A percentile compares a stretch with the other conserved stretches of the same genome.
Conservation (phyloP, 73 alveolate genomes). For the Loxodes magnus region DNA sequence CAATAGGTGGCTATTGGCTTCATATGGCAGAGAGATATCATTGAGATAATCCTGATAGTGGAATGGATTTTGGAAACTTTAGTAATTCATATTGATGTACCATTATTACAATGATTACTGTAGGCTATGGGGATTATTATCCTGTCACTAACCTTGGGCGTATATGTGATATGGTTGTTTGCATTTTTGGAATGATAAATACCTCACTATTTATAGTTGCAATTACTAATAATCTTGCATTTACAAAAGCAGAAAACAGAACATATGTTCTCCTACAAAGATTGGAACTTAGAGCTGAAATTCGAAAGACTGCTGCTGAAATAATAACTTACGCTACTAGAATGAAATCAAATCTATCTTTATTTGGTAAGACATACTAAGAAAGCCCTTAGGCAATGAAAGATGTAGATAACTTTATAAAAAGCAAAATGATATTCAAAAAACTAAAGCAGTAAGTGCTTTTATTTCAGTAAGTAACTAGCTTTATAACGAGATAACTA, state of each 20-base stretch:
- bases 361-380: too few relatives aligned
- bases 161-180: constrained; percentile 26
- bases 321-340: too few relatives aligned
- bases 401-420: too few relatives aligned
- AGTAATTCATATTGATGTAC: constrained; percentile 38
- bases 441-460: too few relatives aligned
- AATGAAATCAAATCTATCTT: too few relatives aligned
- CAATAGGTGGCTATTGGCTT: too few relatives aligned
- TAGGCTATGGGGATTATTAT: constrained; percentile 55
- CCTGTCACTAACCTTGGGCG: constrained; percentile 48
- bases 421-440: too few relatives aligned
- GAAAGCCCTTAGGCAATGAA: too few relatives aligned
- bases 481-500: too few relatives aligned
- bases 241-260: constrained; percentile 19
- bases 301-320: constrained; percentile 26
- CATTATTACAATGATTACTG: constrained; percentile 49
- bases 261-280: constrained; percentile 24
- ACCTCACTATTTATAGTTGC: constrained; percentile 37
- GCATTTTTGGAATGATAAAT: constrained; percentile 40
- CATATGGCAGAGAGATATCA: too few relatives aligned
- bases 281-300: constrained; percentile 16
- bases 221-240: constrained; percentile 20
- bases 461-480: too few relatives aligned
- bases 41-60: too few relatives aligned
- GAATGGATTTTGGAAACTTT: constrained; percentile 23